Evolutionary conservation across 768 basidiomycete genomes (phyloP), one percentile per base, ranked within the genome.

Genomic region (Mycena filopes): DNA sequence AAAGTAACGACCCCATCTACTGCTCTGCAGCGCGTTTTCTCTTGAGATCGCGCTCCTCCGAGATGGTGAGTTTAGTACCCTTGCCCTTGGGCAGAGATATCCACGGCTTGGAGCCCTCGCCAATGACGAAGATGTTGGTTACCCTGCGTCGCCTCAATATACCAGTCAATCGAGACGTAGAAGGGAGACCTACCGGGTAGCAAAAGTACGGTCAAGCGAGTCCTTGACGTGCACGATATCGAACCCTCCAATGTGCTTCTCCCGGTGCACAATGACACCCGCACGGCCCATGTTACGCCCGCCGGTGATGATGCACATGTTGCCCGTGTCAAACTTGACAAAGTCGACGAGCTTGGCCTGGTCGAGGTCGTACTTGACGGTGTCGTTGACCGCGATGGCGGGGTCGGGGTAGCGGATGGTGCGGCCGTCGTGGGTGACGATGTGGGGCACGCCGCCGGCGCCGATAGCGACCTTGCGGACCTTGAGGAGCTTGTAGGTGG

Each of bases 391-490:
- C 75, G 85, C 88, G 88, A 99, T 95, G 72, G 82, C 79, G 31
- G 98, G 98, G 81, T 99, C 98, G 72, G 98, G 97, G 84, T 98
- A 99, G 69, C 98, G 96, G 84, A 99, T 99, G 70, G 98, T 99
- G 78, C 98, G 95, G 56, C 98, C 98, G 76, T 99, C 98, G 84
- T 99, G 98, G 71, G 97, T 98, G 81, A 98, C 94, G 72, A 99
- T 85, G 86, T 96, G 90, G 58, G 98, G 98, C 51, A 99, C 96
- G 72, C 96, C 96, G 78, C 94, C 93, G 71, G 88, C 86, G 66
- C 98, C 98, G 71, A 99, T 83, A 68, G 95, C 95, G 43, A 97
- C 92, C 73, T 89, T 91, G 79, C 89, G 89, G 74, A 99, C 98
- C 78, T 96, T 95, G 77, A 94, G 86, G 76, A 99, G 94, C 82